Evolutionary conservation across 371 early-diverging fungal species (phyloP).

Genomic region (Apophysomyces sp.): DNA sequence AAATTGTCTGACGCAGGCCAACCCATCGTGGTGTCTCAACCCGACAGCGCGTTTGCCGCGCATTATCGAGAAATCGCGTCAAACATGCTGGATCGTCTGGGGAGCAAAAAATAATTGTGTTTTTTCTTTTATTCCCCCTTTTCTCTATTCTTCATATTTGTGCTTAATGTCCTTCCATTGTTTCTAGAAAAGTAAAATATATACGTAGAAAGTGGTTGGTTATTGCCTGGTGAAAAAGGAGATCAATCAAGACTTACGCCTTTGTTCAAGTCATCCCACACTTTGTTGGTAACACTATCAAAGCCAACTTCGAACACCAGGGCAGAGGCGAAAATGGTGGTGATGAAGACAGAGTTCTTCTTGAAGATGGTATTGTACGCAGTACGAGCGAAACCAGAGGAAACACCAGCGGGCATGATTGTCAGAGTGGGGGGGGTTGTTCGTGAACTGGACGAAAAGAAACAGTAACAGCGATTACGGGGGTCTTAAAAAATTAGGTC

Average conservation of each 20-base stretch:
- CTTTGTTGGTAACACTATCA: slow-evolving; percentile 61
- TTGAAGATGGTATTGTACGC: slow-evolving; percentile 70
- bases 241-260: slow-evolving; percentile 64
- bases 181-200: slow-evolving; percentile 21
- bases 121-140: not conserved
- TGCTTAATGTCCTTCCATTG: slow-evolving; percentile 79
- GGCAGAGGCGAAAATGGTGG: slow-evolving; percentile 75
- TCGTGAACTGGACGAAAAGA: too few relatives aligned
- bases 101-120: slow-evolving; percentile 2
- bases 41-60: slow-evolving; percentile 60
- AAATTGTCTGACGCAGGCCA: slow-evolving; percentile 73
- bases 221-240: not conserved
- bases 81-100: slow-evolving; percentile 45
- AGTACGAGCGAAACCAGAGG: slow-evolving; percentile 46
- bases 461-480: too few relatives aligned
- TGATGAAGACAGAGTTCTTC: slow-evolving; percentile 73
- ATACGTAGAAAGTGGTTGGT: not conserved
- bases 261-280: slow-evolving; percentile 82
- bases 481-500: too few relatives aligned
- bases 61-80: slow-evolving; percentile 66
- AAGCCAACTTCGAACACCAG: slow-evolving; percentile 80
- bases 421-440: not conserved
- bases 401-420: slow-evolving; percentile 37
- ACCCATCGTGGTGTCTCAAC: slow-evolving; percentile 72
- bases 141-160: slow-evolving; percentile 55